A percentile compares a stretch with the other conserved stretches of the same genome.
These are phyloP conservation scores for Bonia amplexicaulis DNA, from an alignment of 176 grass and related monocot species.

Conservation along the genomic window DNA sequence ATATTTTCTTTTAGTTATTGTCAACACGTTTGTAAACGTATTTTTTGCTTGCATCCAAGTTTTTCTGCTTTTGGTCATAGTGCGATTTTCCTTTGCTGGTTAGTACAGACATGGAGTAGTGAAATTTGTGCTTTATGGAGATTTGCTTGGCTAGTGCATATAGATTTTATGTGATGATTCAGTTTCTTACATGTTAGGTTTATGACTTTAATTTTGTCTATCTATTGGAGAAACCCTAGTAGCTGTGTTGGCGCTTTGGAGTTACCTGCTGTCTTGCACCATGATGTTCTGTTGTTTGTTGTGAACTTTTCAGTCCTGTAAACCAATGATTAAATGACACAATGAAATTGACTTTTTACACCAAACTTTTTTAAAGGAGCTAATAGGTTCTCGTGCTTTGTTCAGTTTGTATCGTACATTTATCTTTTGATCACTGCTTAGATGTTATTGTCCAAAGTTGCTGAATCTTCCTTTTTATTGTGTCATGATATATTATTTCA, in stretches of 20 bases:
- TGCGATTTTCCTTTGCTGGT: not conserved
- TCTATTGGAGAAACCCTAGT: not conserved
- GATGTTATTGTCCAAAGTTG: not conserved
- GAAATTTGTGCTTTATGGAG: not conserved
- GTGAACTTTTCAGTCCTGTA: not conserved
- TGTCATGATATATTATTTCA: too few species aligned
- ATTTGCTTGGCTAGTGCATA: not conserved
- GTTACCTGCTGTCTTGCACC: not conserved
- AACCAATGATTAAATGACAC: not conserved
- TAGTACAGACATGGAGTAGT: not conserved
- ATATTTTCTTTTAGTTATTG: not conserved
- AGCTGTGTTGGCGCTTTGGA: not conserved
- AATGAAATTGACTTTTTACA: conserved; percentile 34
- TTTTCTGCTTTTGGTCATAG: not conserved
- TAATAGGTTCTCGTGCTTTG: not conserved
- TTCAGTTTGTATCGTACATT: not conserved
- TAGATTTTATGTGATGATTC: not conserved
- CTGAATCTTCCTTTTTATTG: too few species aligned
- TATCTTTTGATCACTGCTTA: conserved; percentile 25
- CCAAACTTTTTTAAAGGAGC: not conserved
- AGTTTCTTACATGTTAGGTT: not conserved
- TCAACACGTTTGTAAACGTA: not conserved
- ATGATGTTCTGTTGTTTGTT: not conserved
- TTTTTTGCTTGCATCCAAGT: not conserved
- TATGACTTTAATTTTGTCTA: not conserved